phyloP scores from a whole-genome alignment of 345 rosid genomes.

The Aquilaria malaccensis region DNA sequence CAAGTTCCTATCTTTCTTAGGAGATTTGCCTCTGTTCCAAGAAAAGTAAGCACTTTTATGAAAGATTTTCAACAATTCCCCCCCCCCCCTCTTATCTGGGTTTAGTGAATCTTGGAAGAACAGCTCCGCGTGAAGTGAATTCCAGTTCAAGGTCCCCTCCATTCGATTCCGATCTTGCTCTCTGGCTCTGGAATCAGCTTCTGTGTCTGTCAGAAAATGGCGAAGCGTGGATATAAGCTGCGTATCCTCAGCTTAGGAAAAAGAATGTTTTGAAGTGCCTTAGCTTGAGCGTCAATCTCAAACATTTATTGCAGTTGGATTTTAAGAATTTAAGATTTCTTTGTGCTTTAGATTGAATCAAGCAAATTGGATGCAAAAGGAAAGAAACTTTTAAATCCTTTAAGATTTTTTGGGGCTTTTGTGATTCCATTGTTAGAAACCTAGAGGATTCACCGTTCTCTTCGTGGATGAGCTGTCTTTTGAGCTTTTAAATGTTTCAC shows the following conservation, averaged over 20 bases:
- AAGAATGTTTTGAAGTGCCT: not conserved
- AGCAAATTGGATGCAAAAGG: not conserved
- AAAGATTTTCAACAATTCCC: not conserved
- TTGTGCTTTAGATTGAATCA: not conserved
- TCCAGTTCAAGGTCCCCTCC: not conserved
- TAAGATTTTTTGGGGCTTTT: not conserved
- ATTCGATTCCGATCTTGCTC: conserved; percentile 13
- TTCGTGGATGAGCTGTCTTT: too few relatives aligned
- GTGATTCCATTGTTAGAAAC: not conserved
- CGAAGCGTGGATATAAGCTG: conserved; percentile 94
- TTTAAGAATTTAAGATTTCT: conserved; percentile 4
- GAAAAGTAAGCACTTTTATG: conserved; percentile 16
- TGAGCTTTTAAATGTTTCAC: too few relatives aligned
- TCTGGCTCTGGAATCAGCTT: conserved; percentile 12
- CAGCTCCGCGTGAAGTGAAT: conserved; percentile 18
- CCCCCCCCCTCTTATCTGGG: not conserved
- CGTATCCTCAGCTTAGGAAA: conserved; percentile 58
- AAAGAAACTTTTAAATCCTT: not conserved
- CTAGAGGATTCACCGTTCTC: too few relatives aligned
- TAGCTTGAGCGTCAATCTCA: conserved; percentile 9
- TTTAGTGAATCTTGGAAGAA: conserved; percentile 16
- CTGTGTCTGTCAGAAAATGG: conserved; percentile 28
- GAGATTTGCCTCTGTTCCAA: conserved; percentile 25
- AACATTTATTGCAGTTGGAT: conserved; percentile 7
- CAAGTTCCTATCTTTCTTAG: conserved; percentile 31